These are phyloP conservation scores for Nannochloropsis salina DNA, from an alignment of 108 stramenopile species.

Conservation along the genomic window DNA sequence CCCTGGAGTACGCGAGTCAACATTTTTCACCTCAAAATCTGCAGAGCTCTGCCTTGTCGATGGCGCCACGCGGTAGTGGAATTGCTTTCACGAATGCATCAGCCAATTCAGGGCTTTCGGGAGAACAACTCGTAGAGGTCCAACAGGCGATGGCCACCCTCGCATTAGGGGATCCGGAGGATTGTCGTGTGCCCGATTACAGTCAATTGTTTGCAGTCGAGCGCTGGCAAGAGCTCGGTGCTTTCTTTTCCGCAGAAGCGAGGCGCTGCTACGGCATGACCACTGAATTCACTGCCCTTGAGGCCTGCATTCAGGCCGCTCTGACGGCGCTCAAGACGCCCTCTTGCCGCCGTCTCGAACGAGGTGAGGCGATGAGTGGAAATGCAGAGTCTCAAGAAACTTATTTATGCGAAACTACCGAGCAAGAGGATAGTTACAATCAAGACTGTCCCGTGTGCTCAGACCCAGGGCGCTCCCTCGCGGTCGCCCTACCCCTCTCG, in stretches of 20 bases:
- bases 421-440: slow-evolving; percentile 18
- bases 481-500: slow-evolving; percentile 35
- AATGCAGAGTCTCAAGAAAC: background rate
- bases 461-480: slow-evolving; percentile 33
- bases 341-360: background rate
- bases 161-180: slow-evolving; percentile 23
- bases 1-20: background rate
- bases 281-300: slow-evolving; percentile 26
- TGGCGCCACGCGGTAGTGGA: background rate
- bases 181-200: slow-evolving; percentile 28
- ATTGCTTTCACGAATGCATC: background rate
- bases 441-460: slow-evolving; percentile 43
- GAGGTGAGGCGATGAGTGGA: background rate
- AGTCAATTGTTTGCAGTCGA: slow-evolving; percentile 29
- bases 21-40: background rate
- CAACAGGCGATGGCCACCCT: slow-evolving; percentile 39
- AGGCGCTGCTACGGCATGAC: slow-evolving; percentile 25
- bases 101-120: background rate
- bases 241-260: slow-evolving; percentile 29
- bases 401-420: background rate
- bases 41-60: background rate
- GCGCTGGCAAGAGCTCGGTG: slow-evolving; percentile 27
- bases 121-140: slow-evolving; percentile 29
- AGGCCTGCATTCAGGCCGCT: slow-evolving; percentile 29
- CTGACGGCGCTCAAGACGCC: background rate